Conservation (phyloP, 306 rosid genomes). For the Fragaria vesca region DNA sequence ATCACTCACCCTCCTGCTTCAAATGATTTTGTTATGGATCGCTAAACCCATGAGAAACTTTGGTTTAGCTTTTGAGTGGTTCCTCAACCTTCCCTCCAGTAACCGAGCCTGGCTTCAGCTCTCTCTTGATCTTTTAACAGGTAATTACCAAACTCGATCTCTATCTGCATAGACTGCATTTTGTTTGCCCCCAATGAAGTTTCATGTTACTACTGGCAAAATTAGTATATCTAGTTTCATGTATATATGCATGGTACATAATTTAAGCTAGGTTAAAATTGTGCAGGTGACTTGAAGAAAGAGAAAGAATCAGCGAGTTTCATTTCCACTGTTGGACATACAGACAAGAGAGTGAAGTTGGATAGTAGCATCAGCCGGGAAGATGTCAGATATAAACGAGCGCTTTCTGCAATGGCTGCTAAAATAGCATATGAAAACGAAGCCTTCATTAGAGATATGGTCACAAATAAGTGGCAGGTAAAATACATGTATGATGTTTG, state of each 20-base stretch:
- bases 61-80: background rate
- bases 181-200: background rate
- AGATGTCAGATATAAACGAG: constrained; percentile 1
- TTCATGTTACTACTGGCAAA: background rate
- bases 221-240: background rate
- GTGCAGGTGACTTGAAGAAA: background rate
- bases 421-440: constrained; percentile 25
- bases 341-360: constrained; percentile 16
- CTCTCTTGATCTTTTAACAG: background rate
- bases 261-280: background rate
- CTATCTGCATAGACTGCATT: background rate
- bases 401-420: constrained; percentile 25
- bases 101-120: background rate
- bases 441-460: constrained; percentile 9
- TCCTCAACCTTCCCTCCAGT: background rate
- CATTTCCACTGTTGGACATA: constrained; percentile 10
- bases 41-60: background rate
- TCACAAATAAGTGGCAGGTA: constrained; percentile 23
- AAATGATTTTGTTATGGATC: constrained; percentile 3
- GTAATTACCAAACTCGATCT: background rate
- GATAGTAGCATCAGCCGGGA: background rate
- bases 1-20: background rate
- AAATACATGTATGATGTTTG: background rate
- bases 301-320: constrained; percentile 11
- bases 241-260: background rate